phyloP scores from a whole-genome alignment of 1,284 basidiomycete species.

The Leccinum ponderosum region DNA sequence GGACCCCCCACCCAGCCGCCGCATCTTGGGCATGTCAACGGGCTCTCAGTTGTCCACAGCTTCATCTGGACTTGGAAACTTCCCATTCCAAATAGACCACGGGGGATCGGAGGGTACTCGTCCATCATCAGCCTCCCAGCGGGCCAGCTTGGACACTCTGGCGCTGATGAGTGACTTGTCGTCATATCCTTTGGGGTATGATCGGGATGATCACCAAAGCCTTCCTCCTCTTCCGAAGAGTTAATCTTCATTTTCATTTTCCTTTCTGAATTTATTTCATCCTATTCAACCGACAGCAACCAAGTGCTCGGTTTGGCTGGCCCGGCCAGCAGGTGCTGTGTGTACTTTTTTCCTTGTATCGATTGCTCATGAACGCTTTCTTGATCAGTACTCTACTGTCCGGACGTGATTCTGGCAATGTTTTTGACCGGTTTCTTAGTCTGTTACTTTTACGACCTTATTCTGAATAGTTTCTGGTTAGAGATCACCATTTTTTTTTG shows the following conservation, averaged over 20 bases:
- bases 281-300: constrained; percentile 10
- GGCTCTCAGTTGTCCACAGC: constrained; percentile 70
- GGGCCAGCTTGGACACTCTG: constrained; percentile 80
- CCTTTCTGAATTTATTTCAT: constrained; percentile 2
- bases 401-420: constrained; percentile 4
- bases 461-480: constrained; percentile 1
- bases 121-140: constrained; percentile 37
- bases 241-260: constrained; percentile 12
- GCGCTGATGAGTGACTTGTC: constrained; percentile 77
- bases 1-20: constrained; percentile 54
- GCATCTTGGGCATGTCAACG: constrained; percentile 64
- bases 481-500: constrained; percentile 3
- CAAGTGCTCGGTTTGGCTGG: constrained; percentile 27
- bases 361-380: constrained; percentile 14
- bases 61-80: constrained; percentile 72
- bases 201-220: constrained; percentile 45
- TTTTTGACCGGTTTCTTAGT: constrained; percentile 6
- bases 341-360: constrained; percentile 32
- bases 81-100: constrained; percentile 81
- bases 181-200: constrained; percentile 75
- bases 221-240: constrained; percentile 33
- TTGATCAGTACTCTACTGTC: constrained; percentile 11
- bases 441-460: constrained; percentile 7
- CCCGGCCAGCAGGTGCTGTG: constrained; percentile 22
- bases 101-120: constrained; percentile 35